A percentile compares a stretch with the other conserved stretches of the same genome.
phyloP scores from a whole-genome alignment of 2,329 filamentous ascomycete genomes.

The Tympanopsis confertula region DNA sequence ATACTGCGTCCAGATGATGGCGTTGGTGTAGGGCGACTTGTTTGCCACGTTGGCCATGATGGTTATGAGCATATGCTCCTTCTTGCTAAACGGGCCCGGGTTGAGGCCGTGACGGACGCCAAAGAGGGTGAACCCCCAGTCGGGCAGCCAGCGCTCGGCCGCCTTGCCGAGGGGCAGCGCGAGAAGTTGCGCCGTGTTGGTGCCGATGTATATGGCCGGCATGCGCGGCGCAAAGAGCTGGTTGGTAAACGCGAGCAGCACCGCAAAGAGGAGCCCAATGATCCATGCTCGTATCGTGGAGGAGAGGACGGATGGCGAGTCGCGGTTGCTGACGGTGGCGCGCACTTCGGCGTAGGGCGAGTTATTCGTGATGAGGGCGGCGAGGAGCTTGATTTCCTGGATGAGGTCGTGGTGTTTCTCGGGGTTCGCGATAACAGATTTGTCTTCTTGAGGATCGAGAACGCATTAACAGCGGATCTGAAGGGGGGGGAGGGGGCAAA shows the following conservation, averaged over 20 bases:
- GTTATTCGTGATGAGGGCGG: constrained; percentile 18
- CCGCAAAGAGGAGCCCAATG: constrained; percentile 22
- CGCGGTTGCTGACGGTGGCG: constrained; percentile 28
- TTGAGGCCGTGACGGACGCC: constrained; percentile 36
- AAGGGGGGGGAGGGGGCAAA: background rate
- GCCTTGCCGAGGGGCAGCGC: constrained; percentile 23
- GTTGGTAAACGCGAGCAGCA: constrained; percentile 18
- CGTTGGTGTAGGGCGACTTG: constrained; percentile 33
- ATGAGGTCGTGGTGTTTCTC: constrained; percentile 19
- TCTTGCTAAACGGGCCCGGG: constrained; percentile 43
- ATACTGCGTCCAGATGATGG: constrained; percentile 36
- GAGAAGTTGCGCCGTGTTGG: constrained; percentile 26
- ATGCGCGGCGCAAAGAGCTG: constrained; percentile 28
- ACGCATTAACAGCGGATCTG: background rate
- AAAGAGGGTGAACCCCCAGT: constrained; percentile 19
- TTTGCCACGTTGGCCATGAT: constrained; percentile 49
- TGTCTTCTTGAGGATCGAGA: constrained; percentile 6
- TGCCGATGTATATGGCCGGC: constrained; percentile 24
- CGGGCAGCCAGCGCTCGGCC: constrained; percentile 20
- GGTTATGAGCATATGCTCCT: constrained; percentile 46
- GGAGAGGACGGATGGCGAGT: constrained; percentile 24
- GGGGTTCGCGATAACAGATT: constrained; percentile 18
- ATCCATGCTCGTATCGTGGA: constrained; percentile 27
- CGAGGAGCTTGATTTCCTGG: constrained; percentile 20
- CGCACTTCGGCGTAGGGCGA: constrained; percentile 29